Conservation (phyloP, 2,329 filamentous ascomycete genomes). For the Microascus cirrosus region DNA sequence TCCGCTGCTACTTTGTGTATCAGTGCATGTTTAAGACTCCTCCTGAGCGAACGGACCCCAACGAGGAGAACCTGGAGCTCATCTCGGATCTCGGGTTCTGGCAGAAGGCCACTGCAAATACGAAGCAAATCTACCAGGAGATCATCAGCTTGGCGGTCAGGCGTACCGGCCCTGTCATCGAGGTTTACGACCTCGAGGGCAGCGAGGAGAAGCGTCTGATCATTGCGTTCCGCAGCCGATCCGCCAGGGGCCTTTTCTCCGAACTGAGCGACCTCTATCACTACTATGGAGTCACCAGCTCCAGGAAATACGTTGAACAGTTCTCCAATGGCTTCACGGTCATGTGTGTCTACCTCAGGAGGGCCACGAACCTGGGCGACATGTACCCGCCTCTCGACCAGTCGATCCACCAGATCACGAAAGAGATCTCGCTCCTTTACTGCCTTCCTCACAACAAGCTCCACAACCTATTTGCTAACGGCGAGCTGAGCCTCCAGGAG, state of each 20-base stretch:
- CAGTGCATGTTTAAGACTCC: slow-evolving; percentile 80
- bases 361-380: slow-evolving; percentile 46
- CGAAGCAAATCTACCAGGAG: slow-evolving; percentile 89
- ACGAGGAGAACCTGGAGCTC: slow-evolving; percentile 80
- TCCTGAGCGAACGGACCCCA: slow-evolving; percentile 56
- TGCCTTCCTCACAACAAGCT: slow-evolving; percentile 97
- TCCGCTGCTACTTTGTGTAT: slow-evolving; percentile 98
- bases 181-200: slow-evolving; percentile 91
- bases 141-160: slow-evolving; percentile 78
- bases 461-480: slow-evolving; percentile 76
- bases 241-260: slow-evolving; percentile 87
- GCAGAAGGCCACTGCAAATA: slow-evolving; percentile 92
- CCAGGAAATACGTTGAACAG: slow-evolving; percentile 95
- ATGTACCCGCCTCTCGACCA: slow-evolving; percentile 73
- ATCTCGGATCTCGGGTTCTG: slow-evolving; percentile 91
- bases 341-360: slow-evolving; percentile 89
- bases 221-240: slow-evolving; percentile 86
- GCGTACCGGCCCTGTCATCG: slow-evolving; percentile 87
- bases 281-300: slow-evolving; percentile 94
- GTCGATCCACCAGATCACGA: slow-evolving; percentile 97
- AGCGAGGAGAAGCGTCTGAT: slow-evolving; percentile 88
- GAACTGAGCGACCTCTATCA: slow-evolving; percentile 94
- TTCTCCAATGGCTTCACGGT: slow-evolving; percentile 98
- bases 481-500: slow-evolving; percentile 84
- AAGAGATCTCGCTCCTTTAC: slow-evolving; percentile 94